A percentile compares a stretch with the other conserved stretches of the same genome.
phyloP scores from a whole-genome alignment of 2,329 filamentous ascomycete genomes.

The Fusarium cyanostomum region DNA sequence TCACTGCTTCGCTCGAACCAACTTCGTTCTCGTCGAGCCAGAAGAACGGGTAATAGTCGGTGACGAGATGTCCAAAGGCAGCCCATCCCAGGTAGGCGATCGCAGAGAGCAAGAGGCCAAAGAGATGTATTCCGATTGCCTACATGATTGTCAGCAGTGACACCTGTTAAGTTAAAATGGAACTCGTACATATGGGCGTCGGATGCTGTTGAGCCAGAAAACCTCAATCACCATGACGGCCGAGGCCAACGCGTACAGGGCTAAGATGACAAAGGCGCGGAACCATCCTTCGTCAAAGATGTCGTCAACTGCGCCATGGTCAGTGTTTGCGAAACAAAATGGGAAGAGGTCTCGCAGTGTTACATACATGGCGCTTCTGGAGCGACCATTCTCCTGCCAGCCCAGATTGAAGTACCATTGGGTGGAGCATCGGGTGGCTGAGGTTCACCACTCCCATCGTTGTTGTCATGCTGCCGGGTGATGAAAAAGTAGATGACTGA shows the following conservation, averaged over 20 bases:
- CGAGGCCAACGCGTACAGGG: constrained; percentile 56
- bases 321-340: constrained; percentile 18
- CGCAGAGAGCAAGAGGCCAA: constrained; percentile 53
- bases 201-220: constrained; percentile 62
- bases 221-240: constrained; percentile 57
- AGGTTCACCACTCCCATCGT: constrained; percentile 16
- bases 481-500: constrained; percentile 61
- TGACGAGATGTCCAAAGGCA: constrained; percentile 56
- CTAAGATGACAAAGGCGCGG: constrained; percentile 57
- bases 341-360: constrained; percentile 16
- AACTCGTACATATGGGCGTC: constrained; percentile 58
- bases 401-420: constrained; percentile 23
- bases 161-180: too few relatives aligned
- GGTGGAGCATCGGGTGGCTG: constrained; percentile 4
- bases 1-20: constrained; percentile 55
- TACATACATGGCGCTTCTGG: constrained; percentile 41
- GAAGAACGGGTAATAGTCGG: constrained; percentile 59
- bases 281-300: constrained; percentile 60
- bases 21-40: constrained; percentile 59
- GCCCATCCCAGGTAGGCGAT: constrained; percentile 61
- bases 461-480: constrained; percentile 46
- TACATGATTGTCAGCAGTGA: constrained; percentile 39
- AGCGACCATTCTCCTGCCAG: neutral
- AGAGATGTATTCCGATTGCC: constrained; percentile 56
- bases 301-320: constrained; percentile 53